Conservation (phyloP, 345 rosid species). For the Lenwebbia sp. region DNA sequence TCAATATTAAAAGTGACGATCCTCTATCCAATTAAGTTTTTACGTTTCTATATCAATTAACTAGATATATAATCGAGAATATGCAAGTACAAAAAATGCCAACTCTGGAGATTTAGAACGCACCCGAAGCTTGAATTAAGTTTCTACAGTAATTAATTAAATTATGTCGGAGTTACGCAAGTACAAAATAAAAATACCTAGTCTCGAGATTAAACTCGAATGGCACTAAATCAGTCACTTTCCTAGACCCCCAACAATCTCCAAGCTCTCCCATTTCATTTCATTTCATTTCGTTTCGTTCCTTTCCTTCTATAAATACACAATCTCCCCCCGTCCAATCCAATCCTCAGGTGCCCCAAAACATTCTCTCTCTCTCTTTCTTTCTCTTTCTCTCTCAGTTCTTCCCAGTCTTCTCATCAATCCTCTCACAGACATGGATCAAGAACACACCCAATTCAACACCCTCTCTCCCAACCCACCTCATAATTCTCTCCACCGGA, state of each 20-base stretch:
- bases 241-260: not conserved
- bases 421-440: not conserved
- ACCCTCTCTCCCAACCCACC: not conserved
- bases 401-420: not conserved
- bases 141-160: no score
- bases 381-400: not conserved
- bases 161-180: no score
- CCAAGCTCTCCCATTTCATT: not conserved
- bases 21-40: not conserved
- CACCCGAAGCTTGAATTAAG: not conserved
- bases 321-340: not conserved
- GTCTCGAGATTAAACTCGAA: not conserved
- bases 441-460: not conserved
- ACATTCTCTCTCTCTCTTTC: no score
- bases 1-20: no score
- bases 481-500: not conserved
- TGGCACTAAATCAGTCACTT: not conserved
- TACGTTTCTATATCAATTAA: not conserved
- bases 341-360: not conserved
- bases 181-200: not conserved
- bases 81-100: not conserved
- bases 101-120: not conserved
- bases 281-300: not conserved
- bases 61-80: not conserved
- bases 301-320: not conserved